These are phyloP conservation scores for Xerocomus tenax DNA, from an alignment of 1,284 basidiomycete genomes.

Conservation along the genomic window DNA sequence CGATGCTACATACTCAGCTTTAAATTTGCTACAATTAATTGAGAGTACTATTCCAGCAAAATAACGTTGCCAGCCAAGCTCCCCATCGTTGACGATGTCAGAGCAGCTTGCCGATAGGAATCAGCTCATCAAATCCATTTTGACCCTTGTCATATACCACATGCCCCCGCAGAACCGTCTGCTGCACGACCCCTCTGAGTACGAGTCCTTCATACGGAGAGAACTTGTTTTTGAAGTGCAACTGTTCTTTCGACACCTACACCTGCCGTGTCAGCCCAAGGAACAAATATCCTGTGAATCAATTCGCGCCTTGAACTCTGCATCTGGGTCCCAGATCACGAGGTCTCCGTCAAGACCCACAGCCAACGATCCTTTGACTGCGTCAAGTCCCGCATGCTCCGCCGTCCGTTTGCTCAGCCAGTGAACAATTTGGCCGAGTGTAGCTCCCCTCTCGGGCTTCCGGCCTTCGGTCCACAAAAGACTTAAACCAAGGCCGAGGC, in stretches of 20 bases:
- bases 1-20: too few relatives aligned
- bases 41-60: too few relatives aligned
- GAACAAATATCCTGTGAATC: constrained; percentile 1
- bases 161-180: constrained; percentile 70
- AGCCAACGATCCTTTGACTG: constrained; percentile 61
- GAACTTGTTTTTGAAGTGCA: constrained; percentile 88
- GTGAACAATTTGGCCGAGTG: constrained; percentile 56
- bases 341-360: constrained; percentile 79
- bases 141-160: constrained; percentile 50
- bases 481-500: constrained; percentile 79
- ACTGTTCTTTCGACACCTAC: constrained; percentile 62
- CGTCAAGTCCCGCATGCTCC: constrained; percentile 62
- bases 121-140: constrained; percentile 30
- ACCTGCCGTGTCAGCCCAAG: constrained; percentile 9
- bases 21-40: too few relatives aligned
- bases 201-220: constrained; percentile 76
- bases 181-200: constrained; percentile 62
- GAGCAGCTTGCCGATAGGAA: constrained; percentile 31
- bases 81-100: not conserved
- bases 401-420: constrained; percentile 73
- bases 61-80: not conserved
- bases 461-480: constrained; percentile 75
- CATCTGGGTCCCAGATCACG: constrained; percentile 73
- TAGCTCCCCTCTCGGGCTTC: constrained; percentile 43
- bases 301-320: constrained; percentile 50